Percentiles rank a stretch among this genome's conserved stretches.
phyloP scores from a whole-genome alignment of 495 filamentous ascomycete genomes.

The Geoglossum glabrum region DNA sequence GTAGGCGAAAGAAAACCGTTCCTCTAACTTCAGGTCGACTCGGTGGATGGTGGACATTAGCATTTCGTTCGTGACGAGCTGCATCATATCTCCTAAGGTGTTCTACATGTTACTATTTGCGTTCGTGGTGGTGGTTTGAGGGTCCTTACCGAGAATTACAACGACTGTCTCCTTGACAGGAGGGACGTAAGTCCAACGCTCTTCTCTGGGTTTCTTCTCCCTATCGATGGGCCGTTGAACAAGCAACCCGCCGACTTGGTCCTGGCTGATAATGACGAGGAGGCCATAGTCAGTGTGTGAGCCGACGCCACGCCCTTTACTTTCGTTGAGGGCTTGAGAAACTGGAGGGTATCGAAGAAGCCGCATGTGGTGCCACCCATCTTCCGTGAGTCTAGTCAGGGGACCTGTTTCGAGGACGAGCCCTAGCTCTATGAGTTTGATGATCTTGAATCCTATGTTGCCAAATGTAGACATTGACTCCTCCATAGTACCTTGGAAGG shows the following conservation, averaged over 20 bases:
- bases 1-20: neutral
- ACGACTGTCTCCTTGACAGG: neutral
- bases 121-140: neutral
- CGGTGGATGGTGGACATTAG: neutral
- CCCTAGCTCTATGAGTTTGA: conserved; percentile 21
- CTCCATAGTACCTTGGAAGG: conserved; percentile 11
- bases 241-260: neutral
- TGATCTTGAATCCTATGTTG: conserved; percentile 19
- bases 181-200: neutral
- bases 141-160: neutral
- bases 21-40: neutral
- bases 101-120: neutral
- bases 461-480: conserved; percentile 17
- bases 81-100: neutral
- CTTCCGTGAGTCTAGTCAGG: conserved; percentile 18
- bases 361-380: conserved; percentile 18
- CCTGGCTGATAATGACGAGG: neutral
- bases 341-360: neutral
- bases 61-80: neutral
- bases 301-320: neutral
- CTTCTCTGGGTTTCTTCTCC: neutral
- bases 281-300: neutral
- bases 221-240: neutral
- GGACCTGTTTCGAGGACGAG: conserved; percentile 14
- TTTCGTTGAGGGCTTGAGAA: neutral